Evolutionary conservation across 2,329 filamentous ascomycete genomes (phyloP).

Genomic region (Botrytis elliptica): DNA sequence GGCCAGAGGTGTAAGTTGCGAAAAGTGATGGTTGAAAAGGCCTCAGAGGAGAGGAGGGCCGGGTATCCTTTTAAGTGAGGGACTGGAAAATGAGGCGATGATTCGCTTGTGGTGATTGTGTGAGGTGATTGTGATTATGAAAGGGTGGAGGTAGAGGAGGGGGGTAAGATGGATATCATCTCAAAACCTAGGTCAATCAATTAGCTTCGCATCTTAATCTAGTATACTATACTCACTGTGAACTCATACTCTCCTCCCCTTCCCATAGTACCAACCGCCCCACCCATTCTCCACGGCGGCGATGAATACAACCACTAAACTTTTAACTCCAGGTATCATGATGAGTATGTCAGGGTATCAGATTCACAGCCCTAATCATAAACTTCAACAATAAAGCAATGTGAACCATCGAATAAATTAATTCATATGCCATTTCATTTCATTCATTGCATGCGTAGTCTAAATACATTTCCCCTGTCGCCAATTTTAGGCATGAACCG

Average conservation of each 20-base stretch:
- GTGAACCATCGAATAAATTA: not conserved
- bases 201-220: not conserved
- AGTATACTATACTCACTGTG: not conserved
- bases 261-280: not conserved
- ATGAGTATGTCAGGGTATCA: not conserved
- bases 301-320: accelerated
- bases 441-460: constrained; percentile 16
- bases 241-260: not conserved
- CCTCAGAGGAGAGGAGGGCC: not conserved
- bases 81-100: not conserved
- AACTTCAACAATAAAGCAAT: not conserved
- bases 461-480: constrained; percentile 19
- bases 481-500: constrained; percentile 8
- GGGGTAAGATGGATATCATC: no score
- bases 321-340: not conserved
- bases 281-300: not conserved
- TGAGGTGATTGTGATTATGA: no score
- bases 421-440: constrained; percentile 13
- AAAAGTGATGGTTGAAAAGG: no score
- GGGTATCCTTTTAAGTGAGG: not conserved
- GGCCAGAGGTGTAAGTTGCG: no score
- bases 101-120: not conserved
- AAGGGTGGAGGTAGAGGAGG: no score
- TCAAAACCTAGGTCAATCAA: no score
- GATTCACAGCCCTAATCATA: not conserved